Conservation (phyloP, 1,284 basidiomycete genomes). For the Irpex sp. region DNA sequence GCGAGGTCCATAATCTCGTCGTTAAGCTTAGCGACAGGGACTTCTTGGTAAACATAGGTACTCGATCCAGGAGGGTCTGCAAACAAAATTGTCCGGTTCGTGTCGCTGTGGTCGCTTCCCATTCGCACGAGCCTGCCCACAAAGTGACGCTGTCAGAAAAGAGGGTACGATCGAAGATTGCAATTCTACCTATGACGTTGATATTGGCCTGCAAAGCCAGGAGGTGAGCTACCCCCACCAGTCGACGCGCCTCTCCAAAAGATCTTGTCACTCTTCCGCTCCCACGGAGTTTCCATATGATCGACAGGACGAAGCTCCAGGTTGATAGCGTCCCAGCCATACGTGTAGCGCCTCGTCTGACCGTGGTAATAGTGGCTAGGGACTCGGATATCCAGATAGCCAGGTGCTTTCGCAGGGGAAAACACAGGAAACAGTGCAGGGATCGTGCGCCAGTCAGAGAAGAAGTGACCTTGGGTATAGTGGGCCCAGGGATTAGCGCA, state of each 20-base stretch:
- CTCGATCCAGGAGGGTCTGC: constrained; percentile 64
- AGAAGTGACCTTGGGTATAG: constrained; percentile 89
- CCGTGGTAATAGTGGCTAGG: constrained; percentile 94
- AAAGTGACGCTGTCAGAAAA: background rate
- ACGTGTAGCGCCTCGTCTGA: constrained; percentile 79
- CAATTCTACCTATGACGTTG: constrained; percentile 76
- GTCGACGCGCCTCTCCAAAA: constrained; percentile 92
- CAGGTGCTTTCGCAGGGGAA: constrained; percentile 81
- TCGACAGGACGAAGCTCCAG: constrained; percentile 70
- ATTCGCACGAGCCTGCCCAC: constrained; percentile 69
- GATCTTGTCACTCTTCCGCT: constrained; percentile 65
- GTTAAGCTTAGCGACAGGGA: constrained; percentile 68
- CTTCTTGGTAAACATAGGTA: constrained; percentile 55
- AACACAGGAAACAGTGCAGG: constrained; percentile 86
- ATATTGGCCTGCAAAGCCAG: constrained; percentile 80
- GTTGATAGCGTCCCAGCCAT: constrained; percentile 83
- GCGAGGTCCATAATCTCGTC: constrained; percentile 85
- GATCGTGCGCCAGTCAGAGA: constrained; percentile 91
- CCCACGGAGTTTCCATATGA: constrained; percentile 82
- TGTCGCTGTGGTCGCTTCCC: constrained; percentile 57
- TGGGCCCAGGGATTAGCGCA: constrained; percentile 82
- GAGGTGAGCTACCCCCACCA: constrained; percentile 85
- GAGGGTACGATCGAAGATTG: constrained; percentile 1
- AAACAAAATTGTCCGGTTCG: constrained; percentile 72
- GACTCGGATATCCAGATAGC: constrained; percentile 87